Conservation (phyloP, 306 rosid genomes). For the Vachellia pachyceras region DNA sequence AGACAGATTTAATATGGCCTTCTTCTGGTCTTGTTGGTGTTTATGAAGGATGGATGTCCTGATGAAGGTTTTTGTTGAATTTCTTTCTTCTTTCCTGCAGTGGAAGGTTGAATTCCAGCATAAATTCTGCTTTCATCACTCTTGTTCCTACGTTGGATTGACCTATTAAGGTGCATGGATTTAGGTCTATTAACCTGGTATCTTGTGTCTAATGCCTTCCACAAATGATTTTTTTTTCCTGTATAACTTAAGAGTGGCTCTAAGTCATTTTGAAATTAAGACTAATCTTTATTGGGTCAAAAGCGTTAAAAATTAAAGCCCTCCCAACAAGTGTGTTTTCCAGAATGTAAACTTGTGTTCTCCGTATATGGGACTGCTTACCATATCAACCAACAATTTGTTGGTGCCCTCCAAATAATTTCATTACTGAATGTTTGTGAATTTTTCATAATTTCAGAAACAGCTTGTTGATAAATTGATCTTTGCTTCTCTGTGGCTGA, state of each 20-base stretch:
- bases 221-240: too few species aligned
- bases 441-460: not conserved
- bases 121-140: not conserved
- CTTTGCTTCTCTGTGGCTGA: not conserved
- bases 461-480: not conserved
- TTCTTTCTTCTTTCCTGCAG: not conserved
- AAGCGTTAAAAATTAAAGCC: too few species aligned
- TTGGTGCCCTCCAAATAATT: not conserved
- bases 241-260: too few species aligned
- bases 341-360: too few species aligned
- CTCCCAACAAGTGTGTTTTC: too few species aligned
- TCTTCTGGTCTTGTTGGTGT: not conserved
- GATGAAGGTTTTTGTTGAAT: not conserved
- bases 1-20: not conserved
- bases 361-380: too few species aligned
- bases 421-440: not conserved
- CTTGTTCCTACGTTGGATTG: not conserved
- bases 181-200: not conserved
- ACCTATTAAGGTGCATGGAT: not conserved
- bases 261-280: too few species aligned
- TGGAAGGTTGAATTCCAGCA: not conserved
- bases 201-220: not conserved
- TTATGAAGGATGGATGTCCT: not conserved
- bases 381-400: too few species aligned
- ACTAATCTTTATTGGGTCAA: too few species aligned